Conservation (phyloP, 768 basidiomycete species). For the Kwoniella sp. region DNA sequence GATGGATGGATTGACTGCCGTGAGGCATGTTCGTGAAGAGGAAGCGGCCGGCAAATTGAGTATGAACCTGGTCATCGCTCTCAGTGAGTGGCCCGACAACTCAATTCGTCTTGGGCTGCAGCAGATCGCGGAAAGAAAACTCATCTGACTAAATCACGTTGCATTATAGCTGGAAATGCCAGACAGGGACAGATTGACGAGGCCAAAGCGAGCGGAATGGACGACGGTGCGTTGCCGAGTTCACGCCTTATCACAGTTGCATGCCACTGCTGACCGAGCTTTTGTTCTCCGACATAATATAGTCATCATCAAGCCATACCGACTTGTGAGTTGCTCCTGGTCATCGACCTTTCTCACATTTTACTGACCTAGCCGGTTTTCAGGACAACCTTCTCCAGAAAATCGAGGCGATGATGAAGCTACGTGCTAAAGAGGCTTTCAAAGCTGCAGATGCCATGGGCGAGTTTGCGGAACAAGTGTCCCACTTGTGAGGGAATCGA, state of each 20-base stretch:
- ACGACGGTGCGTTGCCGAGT: conserved; percentile 36
- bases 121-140: too few relatives aligned
- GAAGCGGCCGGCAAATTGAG: conserved; percentile 40
- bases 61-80: conserved; percentile 44
- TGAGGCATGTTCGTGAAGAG: conserved; percentile 45
- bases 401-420: conserved; percentile 43
- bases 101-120: neutral
- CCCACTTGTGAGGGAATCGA: neutral
- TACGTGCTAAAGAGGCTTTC: conserved; percentile 5
- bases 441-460: conserved; percentile 1
- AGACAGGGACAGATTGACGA: conserved; percentile 53
- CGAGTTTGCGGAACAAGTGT: neutral
- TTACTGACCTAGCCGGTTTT: too few relatives aligned
- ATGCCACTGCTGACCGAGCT: neutral
- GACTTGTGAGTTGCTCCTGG: conserved; percentile 23
- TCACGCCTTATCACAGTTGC: neutral
- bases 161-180: conserved; percentile 51
- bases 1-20: conserved; percentile 53
- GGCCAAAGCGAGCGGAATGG: conserved; percentile 50
- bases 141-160: too few relatives aligned
- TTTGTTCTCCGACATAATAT: neutral
- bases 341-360: too few relatives aligned
- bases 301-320: conserved; percentile 51
- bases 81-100: conserved; percentile 36
- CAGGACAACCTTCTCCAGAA: conserved; percentile 41